Evolutionary conservation across 2,329 filamentous ascomycete species (phyloP), one percentile per base, ranked within the genome.

Genomic region (Colletotrichum incanum): DNA sequence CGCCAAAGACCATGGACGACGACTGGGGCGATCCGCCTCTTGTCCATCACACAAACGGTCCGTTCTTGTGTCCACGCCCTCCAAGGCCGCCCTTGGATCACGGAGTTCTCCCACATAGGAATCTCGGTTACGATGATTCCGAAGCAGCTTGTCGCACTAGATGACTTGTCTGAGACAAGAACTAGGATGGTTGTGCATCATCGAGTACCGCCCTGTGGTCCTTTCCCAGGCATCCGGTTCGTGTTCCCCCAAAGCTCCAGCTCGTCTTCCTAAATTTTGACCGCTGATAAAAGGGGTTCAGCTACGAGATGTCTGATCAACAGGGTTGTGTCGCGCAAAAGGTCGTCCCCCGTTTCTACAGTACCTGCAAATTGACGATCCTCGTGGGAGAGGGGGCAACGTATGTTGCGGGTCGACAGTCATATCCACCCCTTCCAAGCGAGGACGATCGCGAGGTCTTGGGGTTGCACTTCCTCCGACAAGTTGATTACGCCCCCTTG

Each of bases 371-470:
- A 64, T 47, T 28, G 39, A 72, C 45, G 65, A 70, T 70, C 59
- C 41, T 70, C 59, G 45, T 39, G 47, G 43, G 4, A 55, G 65
- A 59, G 39, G 60, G 54, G 59, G 45, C 58, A 34, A 56, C 41
- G 43, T 43, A 23, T 69, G 52, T 45, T 45, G 28, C 52, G 43
- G 65, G 52, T 72, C 50, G 58, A 47, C 39, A 37, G 58, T 41
- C 60, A 43, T 60, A 47, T 64, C 65, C 56, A 50, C 60, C 52
- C 55, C 37, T 26, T 47, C 70, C 39, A 65, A 65, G 28, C 65
- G 50, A 60, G 59, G 54, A 41, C 50, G 59, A 72, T 65, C 54
- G 65, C 59, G 66, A 72, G 54, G 65, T 70, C 18, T 65, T 64
- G 59, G 52, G 70, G 60, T 64, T 65, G 18, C 60, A 72, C 28